Evolutionary conservation across 1,284 basidiomycete species (phyloP), one percentile per base, ranked within the genome.

Genomic region (Apiotrichum brassicae): DNA sequence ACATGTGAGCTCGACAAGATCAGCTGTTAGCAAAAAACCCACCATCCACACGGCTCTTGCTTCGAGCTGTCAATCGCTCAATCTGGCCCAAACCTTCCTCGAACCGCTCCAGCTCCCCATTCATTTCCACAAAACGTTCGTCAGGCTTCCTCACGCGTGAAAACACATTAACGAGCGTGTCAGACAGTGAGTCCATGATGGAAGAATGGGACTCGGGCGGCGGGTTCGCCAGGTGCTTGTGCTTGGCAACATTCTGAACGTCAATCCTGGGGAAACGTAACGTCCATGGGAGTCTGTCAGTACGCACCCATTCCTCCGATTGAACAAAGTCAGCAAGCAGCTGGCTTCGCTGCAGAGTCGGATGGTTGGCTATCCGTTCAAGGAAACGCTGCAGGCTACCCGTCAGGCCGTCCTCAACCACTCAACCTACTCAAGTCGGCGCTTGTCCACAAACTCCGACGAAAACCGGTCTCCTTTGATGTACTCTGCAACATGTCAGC

Each of bases 401-500:
- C 8, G 14, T 30, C 14, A n/a, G 9, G 23, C 22, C 25, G 16
- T 39, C 40, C 48, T 25, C 12, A 14, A 34, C 16, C 37, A 39
- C n/a, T 16, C 19, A 3, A 71, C 87, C 70, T 69, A 95, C 92
- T 97, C 93, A 58, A 84, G 76, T 57, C 89, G 81, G 59, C 94
- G 79, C 48, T 86, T 81, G 69, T 97, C 93, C 77, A 98, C 87
- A 63, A 99, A 99, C 64, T 97, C 95, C 6, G 85, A 82, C 59
- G 90, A 91, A 75, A 98, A 99, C 50, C 95, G 80, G 71, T 98
- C 94, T 18, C 94, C 93, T 25, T 93, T 97, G 53, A 99, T 81
- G 70, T 99, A 99, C 72, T 95, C 92, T 93, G 46, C 28, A 30
- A 30, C 9, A 30, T 30, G 28, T 30, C 28, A 30, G n/a, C n/a